Conservation (phyloP, 2,329 filamentous ascomycete species). For the Aspergillus ibericus region DNA sequence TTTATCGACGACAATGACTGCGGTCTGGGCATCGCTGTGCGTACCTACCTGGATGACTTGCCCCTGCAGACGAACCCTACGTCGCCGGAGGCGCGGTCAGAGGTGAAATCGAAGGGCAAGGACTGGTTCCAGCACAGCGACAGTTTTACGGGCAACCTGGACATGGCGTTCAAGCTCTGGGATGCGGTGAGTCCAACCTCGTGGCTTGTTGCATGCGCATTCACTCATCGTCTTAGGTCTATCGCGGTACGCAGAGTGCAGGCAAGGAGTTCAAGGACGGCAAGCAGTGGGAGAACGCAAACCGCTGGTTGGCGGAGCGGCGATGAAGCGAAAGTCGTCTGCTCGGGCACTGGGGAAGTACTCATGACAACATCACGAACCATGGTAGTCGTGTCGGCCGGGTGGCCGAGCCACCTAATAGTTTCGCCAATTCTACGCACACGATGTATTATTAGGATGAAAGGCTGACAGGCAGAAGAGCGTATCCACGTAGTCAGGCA, state of each 20-base stretch:
- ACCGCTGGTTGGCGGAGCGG: conserved; percentile 56
- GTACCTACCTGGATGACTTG: conserved; percentile 54
- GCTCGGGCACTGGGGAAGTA: neutral
- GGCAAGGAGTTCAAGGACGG: conserved; percentile 54
- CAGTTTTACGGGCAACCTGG: conserved; percentile 59
- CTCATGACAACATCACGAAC: neutral
- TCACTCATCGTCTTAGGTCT: conserved; percentile 47
- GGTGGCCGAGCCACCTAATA: neutral
- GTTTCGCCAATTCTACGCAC: neutral
- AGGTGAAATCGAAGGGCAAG: conserved; percentile 54
- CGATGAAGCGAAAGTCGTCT: conserved; percentile 27
- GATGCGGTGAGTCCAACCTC: conserved; percentile 56
- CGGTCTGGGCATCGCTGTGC: conserved; percentile 49
- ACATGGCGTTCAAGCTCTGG: conserved; percentile 63
- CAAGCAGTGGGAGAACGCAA: conserved; percentile 59
- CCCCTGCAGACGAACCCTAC: conserved; percentile 58
- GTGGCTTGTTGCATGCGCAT: neutral
- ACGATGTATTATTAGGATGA: conserved; percentile 12
- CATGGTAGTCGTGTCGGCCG: neutral
- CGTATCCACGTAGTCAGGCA: neutral
- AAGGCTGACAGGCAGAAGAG: conserved; percentile 1
- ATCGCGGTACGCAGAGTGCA: conserved; percentile 57
- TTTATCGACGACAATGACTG: conserved; percentile 49
- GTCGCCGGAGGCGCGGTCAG: conserved; percentile 49
- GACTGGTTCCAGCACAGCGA: conserved; percentile 63